A percentile compares a stretch with the other conserved stretches of the same genome.
These are phyloP conservation scores for Raphanus hybrid DNA, from an alignment of 441 rosid genomes.

Conservation along the genomic window DNA sequence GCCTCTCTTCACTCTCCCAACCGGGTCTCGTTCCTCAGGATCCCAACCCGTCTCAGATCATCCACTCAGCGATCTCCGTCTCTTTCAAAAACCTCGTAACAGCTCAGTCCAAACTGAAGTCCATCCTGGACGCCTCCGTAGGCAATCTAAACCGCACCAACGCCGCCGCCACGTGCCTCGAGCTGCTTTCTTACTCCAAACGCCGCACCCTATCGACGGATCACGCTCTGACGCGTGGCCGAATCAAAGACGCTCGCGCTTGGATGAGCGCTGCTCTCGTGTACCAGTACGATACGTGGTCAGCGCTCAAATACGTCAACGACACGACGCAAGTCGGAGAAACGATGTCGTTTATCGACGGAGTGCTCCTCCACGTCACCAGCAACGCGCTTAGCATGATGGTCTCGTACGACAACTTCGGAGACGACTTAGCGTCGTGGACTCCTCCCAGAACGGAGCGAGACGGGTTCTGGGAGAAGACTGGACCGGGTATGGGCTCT, in stretches of 20 bases:
- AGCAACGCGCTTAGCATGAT: constrained; percentile 80
- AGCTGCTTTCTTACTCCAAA: constrained; percentile 53
- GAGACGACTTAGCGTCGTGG: constrained; percentile 55
- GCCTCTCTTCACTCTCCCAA: constrained; percentile 52
- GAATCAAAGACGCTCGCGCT: constrained; percentile 66
- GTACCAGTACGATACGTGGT: constrained; percentile 66
- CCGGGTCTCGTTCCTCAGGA: constrained; percentile 45
- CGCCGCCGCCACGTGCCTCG: constrained; percentile 42
- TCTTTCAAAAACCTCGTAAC: constrained; percentile 53
- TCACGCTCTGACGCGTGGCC: constrained; percentile 46
- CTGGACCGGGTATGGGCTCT: constrained; percentile 27
- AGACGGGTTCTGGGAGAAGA: constrained; percentile 66
- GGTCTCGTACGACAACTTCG: constrained; percentile 59
- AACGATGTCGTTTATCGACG: constrained; percentile 58
- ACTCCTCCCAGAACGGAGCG: constrained; percentile 65
- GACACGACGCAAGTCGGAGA: constrained; percentile 46
- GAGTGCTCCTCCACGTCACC: constrained; percentile 40
- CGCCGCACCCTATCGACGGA: constrained; percentile 47
- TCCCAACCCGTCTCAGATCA: constrained; percentile 54
- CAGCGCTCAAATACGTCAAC: constrained; percentile 61
- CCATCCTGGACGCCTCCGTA: constrained; percentile 51
- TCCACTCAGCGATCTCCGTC: constrained; percentile 62
- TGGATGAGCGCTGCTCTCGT: constrained; percentile 75
- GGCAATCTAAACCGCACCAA: constrained; percentile 18
- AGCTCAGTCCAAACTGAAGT: constrained; percentile 52